Percentiles rank a stretch among this genome's conserved stretches.
Conservation (phyloP, 192 early-diverging fungal species). For the Helicostylum pulchrum region DNA sequence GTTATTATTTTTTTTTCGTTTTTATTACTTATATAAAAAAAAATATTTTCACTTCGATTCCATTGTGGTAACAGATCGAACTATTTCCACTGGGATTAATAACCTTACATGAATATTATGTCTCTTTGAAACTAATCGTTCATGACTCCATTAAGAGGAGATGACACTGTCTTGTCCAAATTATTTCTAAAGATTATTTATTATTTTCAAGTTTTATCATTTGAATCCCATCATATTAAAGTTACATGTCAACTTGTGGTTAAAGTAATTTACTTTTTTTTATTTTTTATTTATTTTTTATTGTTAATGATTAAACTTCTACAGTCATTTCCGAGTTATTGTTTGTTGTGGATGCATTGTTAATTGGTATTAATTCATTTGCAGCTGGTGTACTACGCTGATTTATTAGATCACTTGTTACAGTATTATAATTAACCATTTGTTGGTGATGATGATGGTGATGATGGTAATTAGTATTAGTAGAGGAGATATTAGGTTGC, state of each 20-base stretch:
- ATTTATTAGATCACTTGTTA: too few relatives aligned
- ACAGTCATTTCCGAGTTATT: neutral
- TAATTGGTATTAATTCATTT: too few relatives aligned
- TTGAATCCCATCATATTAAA: neutral
- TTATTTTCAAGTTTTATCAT: too few relatives aligned
- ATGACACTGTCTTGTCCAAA: neutral
- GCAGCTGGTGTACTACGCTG: too few relatives aligned
- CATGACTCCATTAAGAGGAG: neutral
- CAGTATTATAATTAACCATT: neutral
- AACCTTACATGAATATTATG: neutral
- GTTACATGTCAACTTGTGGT: neutral
- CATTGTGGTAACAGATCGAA: too few relatives aligned
- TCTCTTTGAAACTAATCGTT: conserved; percentile 2
- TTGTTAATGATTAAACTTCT: neutral
- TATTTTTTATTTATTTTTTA: neutral
- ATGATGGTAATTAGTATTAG: neutral
- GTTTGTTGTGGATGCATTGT: neutral
- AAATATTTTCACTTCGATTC: neutral
- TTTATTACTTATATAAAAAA: neutral
- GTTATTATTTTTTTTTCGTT: too few relatives aligned
- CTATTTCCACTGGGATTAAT: too few relatives aligned
- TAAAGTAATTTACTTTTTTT: too few relatives aligned
- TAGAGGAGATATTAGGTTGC: neutral
- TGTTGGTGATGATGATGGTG: neutral
- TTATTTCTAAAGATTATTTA: too few relatives aligned